Conservation (phyloP, 192 early-diverging fungal species). For the Podila epicladia region DNA sequence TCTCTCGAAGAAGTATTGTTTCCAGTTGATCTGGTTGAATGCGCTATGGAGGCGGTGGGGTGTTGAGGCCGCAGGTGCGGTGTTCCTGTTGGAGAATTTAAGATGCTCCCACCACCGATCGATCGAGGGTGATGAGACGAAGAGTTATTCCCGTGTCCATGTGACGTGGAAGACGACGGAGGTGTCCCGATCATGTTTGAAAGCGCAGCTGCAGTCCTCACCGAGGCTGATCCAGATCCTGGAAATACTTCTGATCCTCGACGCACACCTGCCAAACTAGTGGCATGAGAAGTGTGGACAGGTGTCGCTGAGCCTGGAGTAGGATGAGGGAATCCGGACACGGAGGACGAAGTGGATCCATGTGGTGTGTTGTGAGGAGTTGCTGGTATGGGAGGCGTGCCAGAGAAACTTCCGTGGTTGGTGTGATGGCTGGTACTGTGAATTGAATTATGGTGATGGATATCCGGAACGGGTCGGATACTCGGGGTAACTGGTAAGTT, state of each 20-base stretch:
- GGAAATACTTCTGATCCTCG: constrained; percentile 26
- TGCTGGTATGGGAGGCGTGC: constrained; percentile 29
- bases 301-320: constrained; percentile 13
- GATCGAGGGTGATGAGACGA: constrained; percentile 12
- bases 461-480: constrained; percentile 38
- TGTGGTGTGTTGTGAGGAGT: constrained; percentile 33
- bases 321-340: constrained; percentile 12
- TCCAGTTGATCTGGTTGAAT: neutral
- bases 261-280: constrained; percentile 16
- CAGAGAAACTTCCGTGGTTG: constrained; percentile 7
- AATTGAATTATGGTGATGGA: constrained; percentile 13
- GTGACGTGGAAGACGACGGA: constrained; percentile 4
- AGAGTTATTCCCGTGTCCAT: neutral
- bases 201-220: constrained; percentile 14
- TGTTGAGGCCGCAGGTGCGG: constrained; percentile 32
- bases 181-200: constrained; percentile 29
- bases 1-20: neutral
- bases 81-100: constrained; percentile 36
- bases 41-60: neutral
- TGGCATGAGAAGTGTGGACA: constrained; percentile 17
- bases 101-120: constrained; percentile 13
- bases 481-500: constrained; percentile 36
- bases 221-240: constrained; percentile 2
- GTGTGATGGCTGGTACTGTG: constrained; percentile 6
- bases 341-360: constrained; percentile 28